These are phyloP conservation scores for Pythium insidiosum DNA, from an alignment of 352 stramenopile genomes.

Conservation along the genomic window DNA sequence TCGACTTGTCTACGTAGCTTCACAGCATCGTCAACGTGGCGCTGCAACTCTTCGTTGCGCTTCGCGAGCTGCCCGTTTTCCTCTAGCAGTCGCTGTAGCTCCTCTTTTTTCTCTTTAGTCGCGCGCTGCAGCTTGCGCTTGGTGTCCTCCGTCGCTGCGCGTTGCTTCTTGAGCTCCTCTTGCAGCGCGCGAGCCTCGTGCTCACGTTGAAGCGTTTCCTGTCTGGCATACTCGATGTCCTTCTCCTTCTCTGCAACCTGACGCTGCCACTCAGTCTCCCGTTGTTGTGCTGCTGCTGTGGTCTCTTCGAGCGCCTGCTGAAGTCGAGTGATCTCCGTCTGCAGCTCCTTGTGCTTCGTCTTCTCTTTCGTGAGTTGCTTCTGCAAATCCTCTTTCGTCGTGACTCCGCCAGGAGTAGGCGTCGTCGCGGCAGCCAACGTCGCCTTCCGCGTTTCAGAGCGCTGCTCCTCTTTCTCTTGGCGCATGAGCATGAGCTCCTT, in stretches of 20 bases:
- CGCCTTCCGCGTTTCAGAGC: constrained; percentile 10
- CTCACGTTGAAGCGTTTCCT: constrained; percentile 8
- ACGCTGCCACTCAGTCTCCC: constrained; percentile 3
- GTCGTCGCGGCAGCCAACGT: constrained; percentile 11
- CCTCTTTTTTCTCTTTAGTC: constrained; percentile 42
- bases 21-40: constrained; percentile 32
- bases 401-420: constrained; percentile 16
- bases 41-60: constrained; percentile 21
- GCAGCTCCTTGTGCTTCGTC: constrained; percentile 7
- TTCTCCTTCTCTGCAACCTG: too few species aligned
- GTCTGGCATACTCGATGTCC: background rate
- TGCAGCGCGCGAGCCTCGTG: constrained; percentile 17
- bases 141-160: constrained; percentile 9
- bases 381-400: constrained; percentile 19
- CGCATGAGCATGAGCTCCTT: constrained; percentile 68
- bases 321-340: constrained; percentile 1
- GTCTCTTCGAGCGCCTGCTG: background rate
- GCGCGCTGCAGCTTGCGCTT: constrained; percentile 16
- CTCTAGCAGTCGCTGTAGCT: constrained; percentile 32
- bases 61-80: constrained; percentile 33
- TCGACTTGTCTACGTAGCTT: constrained; percentile 48
- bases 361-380: constrained; percentile 27
- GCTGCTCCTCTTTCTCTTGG: constrained; percentile 62
- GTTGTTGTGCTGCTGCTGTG: background rate
- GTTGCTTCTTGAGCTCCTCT: constrained; percentile 23